Base-by-base conservation (phyloP, 2,329 filamentous ascomycete genomes). In the Colletotrichum sp. region DNA sequence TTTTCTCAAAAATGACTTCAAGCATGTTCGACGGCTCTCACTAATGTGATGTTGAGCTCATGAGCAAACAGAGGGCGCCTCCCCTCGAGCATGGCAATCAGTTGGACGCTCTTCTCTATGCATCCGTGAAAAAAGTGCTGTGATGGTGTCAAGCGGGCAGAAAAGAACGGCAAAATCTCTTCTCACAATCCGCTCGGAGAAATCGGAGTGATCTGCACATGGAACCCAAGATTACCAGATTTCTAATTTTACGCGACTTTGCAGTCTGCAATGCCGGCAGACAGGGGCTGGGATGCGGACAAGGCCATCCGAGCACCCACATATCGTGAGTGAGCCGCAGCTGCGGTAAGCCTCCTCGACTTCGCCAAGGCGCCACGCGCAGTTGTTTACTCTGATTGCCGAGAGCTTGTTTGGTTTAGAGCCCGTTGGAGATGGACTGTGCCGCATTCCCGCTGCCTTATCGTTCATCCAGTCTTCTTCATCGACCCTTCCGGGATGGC, bases 381-480 rank as follows among this genome's bases (percentile, higher is more conserved):
- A 15, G 24, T n/a, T 10, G 8, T 64, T 34, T 15, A 15, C 24
- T 39, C 8, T 64, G 32, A 18, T 26, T 64, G 18, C 62, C 34
- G 62, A 64, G 62, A 44, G 62, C 21, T 44, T 64, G 62, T 64
- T 64, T 62, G 28, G 6, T 32, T 62, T 62, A 30, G 59, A n/a
- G 21, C 62, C 15, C 34, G 30, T 36, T 32, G 18, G 13, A 64
- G n/a, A 21, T 36, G 32, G 62, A 24, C 13, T 44, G 28, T 21
- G 62, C 32, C 30, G n/a, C n/a, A n/a, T 13, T 32, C 18, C 28
- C 59, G 59, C 18, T 24, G 26, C 44, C 44, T 52, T 52, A 13
- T 52, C 44, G 44, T 52, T 52, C 44, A 52, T 52, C 44, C n/a
- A 52, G 44, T 52, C n/a, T 52, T 49, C n/a, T 3, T 24, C 44